Percentiles rank a stretch among this genome's conserved stretches.
Conservation (phyloP, 305 asterid genomes). For the Solanum aculeatissimum region DNA sequence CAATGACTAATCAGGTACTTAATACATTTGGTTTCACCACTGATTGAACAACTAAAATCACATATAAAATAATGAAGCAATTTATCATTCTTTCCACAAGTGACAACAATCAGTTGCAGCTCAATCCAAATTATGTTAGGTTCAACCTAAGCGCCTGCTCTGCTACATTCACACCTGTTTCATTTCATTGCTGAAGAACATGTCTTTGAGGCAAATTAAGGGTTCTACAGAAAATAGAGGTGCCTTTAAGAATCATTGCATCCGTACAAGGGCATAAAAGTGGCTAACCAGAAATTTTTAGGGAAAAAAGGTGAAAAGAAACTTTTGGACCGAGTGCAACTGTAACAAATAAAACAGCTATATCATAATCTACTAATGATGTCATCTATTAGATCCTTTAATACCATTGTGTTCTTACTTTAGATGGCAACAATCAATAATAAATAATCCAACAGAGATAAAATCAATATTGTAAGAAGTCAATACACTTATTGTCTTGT, state of each 20-base stretch:
- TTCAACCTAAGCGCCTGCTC: not conserved
- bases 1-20: not conserved
- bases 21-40: not conserved
- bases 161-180: not conserved
- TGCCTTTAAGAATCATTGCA: not conserved
- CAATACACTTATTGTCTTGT: not conserved
- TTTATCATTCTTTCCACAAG: not conserved
- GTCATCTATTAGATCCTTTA: not conserved
- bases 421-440: not conserved
- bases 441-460: not conserved
- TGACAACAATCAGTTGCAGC: not conserved
- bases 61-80: not conserved
- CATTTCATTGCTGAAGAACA: not conserved
- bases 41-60: not conserved
- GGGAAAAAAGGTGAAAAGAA: too few species aligned
- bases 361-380: not conserved
- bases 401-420: not conserved
- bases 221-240: not conserved
- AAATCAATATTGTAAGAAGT: not conserved
- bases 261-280: not conserved
- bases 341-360: not conserved
- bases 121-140: not conserved
- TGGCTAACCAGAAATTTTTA: not conserved
- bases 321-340: not conserved
- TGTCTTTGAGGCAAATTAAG: not conserved